Evolutionary conservation across 768 basidiomycete genomes (phyloP).

Genomic region (Hortiboletus campestris): DNA sequence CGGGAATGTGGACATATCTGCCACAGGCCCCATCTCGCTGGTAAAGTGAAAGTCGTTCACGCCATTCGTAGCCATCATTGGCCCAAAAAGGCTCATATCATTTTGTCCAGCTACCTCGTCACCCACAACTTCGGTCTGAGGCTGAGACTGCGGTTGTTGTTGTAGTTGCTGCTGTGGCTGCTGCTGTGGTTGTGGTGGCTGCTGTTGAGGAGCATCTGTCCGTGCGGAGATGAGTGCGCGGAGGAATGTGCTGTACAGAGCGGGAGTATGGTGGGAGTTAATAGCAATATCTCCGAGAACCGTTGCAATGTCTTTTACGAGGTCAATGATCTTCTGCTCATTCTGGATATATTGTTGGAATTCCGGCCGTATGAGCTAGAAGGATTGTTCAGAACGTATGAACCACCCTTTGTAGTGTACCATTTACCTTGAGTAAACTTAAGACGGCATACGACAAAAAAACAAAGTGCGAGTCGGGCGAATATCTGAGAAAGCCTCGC

Average conservation of each 20-base stretch:
- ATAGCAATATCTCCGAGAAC: constrained; percentile 75
- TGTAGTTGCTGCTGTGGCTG: constrained; percentile 18
- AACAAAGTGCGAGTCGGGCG: constrained; percentile 90
- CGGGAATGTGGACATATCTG: constrained; percentile 81
- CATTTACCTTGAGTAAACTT: constrained; percentile 81
- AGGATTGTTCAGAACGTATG: constrained; percentile 12
- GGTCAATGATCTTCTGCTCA: constrained; percentile 64
- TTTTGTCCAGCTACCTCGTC: constrained; percentile 20
- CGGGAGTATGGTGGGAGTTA: constrained; percentile 82
- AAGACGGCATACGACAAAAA: constrained; percentile 91
- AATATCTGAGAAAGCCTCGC: constrained; percentile 72
- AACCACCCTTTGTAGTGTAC: neutral
- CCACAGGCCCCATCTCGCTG: constrained; percentile 82
- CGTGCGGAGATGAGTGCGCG: constrained; percentile 68
- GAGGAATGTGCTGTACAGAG: constrained; percentile 82
- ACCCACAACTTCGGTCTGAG: constrained; percentile 16
- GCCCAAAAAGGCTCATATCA: constrained; percentile 31
- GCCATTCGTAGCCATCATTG: constrained; percentile 21
- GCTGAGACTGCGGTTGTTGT: constrained; percentile 17
- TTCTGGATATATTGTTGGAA: constrained; percentile 75
- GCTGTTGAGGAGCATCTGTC: constrained; percentile 31
- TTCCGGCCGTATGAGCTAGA: constrained; percentile 77
- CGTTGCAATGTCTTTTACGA: constrained; percentile 81
- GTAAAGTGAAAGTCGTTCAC: constrained; percentile 64
- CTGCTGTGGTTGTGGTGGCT: constrained; percentile 1